Conservation (phyloP, 2,329 filamentous ascomycete species). For the Penicillium griseofulvum region DNA sequence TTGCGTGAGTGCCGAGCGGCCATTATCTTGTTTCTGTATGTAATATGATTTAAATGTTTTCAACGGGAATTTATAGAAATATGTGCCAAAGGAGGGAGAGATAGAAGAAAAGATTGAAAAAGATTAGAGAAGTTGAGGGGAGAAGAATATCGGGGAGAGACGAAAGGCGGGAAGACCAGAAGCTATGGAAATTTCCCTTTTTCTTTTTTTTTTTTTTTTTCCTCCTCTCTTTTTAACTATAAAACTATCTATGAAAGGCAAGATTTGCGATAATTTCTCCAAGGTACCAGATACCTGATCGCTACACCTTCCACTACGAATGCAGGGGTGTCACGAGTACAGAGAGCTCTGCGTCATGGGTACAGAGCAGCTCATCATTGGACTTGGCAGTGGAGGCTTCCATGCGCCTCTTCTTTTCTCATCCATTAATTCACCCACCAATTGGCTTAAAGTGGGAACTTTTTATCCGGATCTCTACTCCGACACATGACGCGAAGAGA, state of each 20-base stretch:
- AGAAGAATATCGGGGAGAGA: not conserved
- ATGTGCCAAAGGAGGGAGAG: not conserved
- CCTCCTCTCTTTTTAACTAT: not conserved
- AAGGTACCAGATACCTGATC: slow-evolving; percentile 11
- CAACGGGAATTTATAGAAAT: not conserved
- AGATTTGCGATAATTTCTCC: slow-evolving; percentile 7
- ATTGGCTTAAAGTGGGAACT: slow-evolving; percentile 23
- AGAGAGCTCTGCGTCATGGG: slow-evolving; percentile 21
- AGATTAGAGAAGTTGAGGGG: not conserved
- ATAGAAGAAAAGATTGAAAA: not conserved
- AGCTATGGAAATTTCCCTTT: not conserved
- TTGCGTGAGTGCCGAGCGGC: slow-evolving; percentile 46
- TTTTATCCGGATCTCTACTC: slow-evolving; percentile 18
- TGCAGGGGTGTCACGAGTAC: slow-evolving; percentile 8
- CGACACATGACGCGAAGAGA: slow-evolving; percentile 34
- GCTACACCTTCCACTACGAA: slow-evolving; percentile 20
- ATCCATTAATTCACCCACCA: slow-evolving; percentile 25
- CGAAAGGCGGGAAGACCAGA: not conserved
- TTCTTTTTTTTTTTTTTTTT: not conserved
- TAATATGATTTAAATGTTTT: not conserved
- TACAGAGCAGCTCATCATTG: slow-evolving; percentile 14
- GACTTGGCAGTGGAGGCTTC: slow-evolving; percentile 20
- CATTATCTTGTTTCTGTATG: slow-evolving; percentile 29
- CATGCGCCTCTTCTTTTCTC: not conserved
- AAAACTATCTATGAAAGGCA: slow-evolving; percentile 6